Conservation (phyloP, 2,329 filamentous ascomycete species). For the Corniculantispora saksenae region DNA sequence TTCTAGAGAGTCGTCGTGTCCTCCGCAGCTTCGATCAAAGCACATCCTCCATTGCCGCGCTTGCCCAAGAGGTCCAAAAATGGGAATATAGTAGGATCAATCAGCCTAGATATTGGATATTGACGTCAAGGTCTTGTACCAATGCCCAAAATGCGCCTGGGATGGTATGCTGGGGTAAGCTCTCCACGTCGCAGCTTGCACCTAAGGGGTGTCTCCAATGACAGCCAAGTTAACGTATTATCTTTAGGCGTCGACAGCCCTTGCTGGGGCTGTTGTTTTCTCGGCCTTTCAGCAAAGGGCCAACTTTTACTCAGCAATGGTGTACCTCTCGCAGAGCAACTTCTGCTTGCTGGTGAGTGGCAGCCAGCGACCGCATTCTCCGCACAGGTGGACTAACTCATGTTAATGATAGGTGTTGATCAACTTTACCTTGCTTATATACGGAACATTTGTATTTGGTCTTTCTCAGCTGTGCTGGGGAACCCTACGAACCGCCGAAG, state of each 20-base stretch:
- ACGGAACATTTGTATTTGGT: conserved; percentile 78
- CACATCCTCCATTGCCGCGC: background rate
- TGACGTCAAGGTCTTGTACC: conserved; percentile 13
- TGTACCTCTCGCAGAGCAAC: conserved; percentile 95
- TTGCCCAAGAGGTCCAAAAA: conserved; percentile 1
- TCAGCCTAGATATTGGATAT: conserved; percentile 17
- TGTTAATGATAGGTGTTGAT: conserved; percentile 69
- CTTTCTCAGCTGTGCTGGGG: conserved; percentile 91
- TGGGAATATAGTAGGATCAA: conserved; percentile 8
- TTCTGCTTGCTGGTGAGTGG: conserved; percentile 83
- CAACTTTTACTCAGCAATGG: conserved; percentile 98
- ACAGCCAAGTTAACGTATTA: conserved; percentile 23
- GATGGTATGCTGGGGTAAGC: conserved; percentile 63
- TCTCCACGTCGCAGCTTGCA: conserved; percentile 24
- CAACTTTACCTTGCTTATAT: conserved; percentile 83
- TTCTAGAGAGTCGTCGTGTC: conserved; percentile 11
- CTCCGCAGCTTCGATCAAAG: background rate
- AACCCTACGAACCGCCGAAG: conserved; percentile 85
- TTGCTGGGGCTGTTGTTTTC: conserved; percentile 80
- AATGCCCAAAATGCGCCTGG: conserved; percentile 55
- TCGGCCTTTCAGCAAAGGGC: conserved; percentile 92
- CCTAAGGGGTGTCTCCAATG: conserved; percentile 24
- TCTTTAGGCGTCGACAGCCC: conserved; percentile 73
- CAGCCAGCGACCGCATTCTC: background rate
- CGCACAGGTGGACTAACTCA: conserved; percentile 4